Conservation (phyloP, 768 basidiomycete species). For the Russula ochroleuca region DNA sequence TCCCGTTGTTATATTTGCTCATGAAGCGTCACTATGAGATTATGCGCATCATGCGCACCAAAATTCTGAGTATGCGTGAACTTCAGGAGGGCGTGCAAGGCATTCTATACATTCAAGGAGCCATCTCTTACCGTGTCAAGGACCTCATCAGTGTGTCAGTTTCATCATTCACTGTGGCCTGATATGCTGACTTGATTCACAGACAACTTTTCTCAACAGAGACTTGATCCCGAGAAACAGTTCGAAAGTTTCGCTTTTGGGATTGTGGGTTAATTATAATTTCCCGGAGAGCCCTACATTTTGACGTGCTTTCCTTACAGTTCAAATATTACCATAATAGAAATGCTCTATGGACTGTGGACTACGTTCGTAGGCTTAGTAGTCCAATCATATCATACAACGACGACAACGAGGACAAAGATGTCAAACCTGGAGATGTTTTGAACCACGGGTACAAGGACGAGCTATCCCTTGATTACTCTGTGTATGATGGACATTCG, state of each 20-base stretch:
- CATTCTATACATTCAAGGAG: neutral
- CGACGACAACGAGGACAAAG: conserved; percentile 12
- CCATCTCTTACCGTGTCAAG: neutral
- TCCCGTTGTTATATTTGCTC: conserved; percentile 24
- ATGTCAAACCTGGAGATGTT: conserved; percentile 9
- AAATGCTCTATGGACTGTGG: neutral
- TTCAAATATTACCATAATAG: conserved; percentile 1
- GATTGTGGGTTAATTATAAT: conserved; percentile 17
- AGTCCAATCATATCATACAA: conserved; percentile 5
- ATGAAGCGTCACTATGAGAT: conserved; percentile 27
- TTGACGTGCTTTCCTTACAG: conserved; percentile 1
- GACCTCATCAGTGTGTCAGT: conserved; percentile 8
- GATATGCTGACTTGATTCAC: neutral
- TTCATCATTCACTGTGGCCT: too few species aligned
- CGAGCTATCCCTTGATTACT: conserved; percentile 8
- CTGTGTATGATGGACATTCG: conserved; percentile 22
- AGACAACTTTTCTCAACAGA: conserved; percentile 29
- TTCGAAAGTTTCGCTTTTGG: conserved; percentile 28
- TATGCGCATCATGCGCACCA: conserved; percentile 10
- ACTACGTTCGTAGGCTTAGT: conserved; percentile 13
- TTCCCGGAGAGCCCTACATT: neutral
- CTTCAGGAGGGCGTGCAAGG: neutral
- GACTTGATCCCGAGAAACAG: conserved; percentile 24
- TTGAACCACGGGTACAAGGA: conserved; percentile 10
- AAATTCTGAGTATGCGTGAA: conserved; percentile 9